These are phyloP conservation scores for Aureobasidium sp. DNA, from an alignment of 2,329 filamentous ascomycete species.

Conservation along the genomic window DNA sequence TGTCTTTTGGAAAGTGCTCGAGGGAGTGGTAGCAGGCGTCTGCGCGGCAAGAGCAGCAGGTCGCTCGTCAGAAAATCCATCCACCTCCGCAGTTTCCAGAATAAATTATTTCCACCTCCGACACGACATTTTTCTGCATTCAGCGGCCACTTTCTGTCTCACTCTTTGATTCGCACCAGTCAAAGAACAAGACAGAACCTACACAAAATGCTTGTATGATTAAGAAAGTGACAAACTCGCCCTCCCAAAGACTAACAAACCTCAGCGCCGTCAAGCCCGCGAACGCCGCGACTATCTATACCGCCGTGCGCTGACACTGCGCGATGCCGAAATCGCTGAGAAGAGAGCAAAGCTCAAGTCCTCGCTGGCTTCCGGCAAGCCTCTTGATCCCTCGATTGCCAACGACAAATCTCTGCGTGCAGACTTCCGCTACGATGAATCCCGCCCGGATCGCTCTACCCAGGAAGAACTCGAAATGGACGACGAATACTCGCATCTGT, in stretches of 20 bases:
- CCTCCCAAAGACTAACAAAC: background rate
- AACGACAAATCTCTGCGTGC: constrained; percentile 76
- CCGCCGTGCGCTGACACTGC: constrained; percentile 74
- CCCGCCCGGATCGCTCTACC: constrained; percentile 55
- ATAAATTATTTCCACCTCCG: constrained; percentile 8
- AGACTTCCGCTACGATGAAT: constrained; percentile 92
- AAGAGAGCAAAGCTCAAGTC: constrained; percentile 81
- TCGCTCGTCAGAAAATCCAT: background rate
- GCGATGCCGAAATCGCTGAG: constrained; percentile 86
- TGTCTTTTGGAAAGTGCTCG: background rate
- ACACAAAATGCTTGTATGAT: constrained; percentile 1
- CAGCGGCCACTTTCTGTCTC: background rate
- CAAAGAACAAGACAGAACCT: background rate
- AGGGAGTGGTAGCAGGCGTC: background rate
- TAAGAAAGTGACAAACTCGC: background rate
- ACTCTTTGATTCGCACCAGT: background rate
- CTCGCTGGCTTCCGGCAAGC: constrained; percentile 81
- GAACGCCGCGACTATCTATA: constrained; percentile 85
- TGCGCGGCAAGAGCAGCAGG: background rate
- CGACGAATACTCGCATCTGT: constrained; percentile 84
- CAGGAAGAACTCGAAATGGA: constrained; percentile 68
- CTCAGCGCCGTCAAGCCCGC: constrained; percentile 58
- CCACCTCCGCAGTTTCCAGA: constrained; percentile 4
- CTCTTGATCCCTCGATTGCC: constrained; percentile 70
- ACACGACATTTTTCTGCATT: background rate